Evolutionary conservation across 1,284 basidiomycete genomes (phyloP).

Genomic region (Waitea zeae): DNA sequence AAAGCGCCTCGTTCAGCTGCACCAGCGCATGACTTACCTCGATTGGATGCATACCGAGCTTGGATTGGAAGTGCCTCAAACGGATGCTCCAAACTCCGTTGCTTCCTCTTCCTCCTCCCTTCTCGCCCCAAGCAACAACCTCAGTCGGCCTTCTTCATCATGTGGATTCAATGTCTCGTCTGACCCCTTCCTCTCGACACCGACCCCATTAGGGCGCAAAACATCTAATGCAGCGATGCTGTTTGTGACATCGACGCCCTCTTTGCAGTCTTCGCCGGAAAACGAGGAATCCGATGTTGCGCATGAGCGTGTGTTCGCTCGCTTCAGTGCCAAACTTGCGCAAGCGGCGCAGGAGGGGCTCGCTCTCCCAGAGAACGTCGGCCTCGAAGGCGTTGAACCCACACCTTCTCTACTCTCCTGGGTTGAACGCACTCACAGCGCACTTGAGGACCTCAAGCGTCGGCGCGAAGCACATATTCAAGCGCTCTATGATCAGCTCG

Average conservation of each 20-base stretch:
- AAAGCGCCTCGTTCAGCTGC: slow-evolving; percentile 51
- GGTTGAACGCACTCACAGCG: slow-evolving; percentile 34
- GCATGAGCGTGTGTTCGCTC: slow-evolving; percentile 41
- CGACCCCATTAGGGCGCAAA: slow-evolving; percentile 9
- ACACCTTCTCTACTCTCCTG: slow-evolving; percentile 44
- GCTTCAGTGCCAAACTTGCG: slow-evolving; percentile 38
- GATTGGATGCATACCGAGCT: slow-evolving; percentile 70
- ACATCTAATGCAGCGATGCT: slow-evolving; percentile 10
- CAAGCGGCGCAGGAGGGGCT: slow-evolving; percentile 42
- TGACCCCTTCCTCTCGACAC: slow-evolving; percentile 20
- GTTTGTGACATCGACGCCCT: not conserved
- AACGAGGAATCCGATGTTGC: slow-evolving; percentile 10
- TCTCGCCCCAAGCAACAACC: slow-evolving; percentile 26
- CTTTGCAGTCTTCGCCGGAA: not conserved
- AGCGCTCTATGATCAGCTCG: slow-evolving; percentile 73
- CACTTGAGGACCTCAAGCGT: slow-evolving; percentile 54
- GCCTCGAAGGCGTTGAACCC: slow-evolving; percentile 46
- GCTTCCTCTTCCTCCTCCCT: no score
- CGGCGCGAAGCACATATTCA: slow-evolving; percentile 65
- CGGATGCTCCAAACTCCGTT: no score
- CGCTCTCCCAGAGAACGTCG: slow-evolving; percentile 19
- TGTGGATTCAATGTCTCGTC: slow-evolving; percentile 15
- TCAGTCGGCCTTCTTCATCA: slow-evolving; percentile 9
- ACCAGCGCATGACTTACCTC: slow-evolving; percentile 46
- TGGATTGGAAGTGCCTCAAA: slow-evolving; percentile 45